Evolutionary conservation across 2,329 filamentous ascomycete species (phyloP).

Genomic region (Juglanconis juglandina): DNA sequence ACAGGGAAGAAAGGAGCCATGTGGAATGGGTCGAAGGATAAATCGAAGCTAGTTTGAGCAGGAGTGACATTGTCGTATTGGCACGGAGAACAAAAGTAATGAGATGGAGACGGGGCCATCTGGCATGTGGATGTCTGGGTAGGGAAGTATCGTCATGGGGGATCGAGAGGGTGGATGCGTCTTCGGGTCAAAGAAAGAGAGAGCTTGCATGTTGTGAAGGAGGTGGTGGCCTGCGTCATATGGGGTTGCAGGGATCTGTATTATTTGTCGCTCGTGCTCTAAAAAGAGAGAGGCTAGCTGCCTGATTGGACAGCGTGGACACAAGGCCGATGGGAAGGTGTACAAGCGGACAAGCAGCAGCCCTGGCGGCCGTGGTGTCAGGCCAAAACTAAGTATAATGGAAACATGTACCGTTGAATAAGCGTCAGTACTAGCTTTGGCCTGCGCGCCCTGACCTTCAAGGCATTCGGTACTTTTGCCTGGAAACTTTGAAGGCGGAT

Average conservation of each 20-base stretch:
- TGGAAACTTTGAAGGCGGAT: not conserved
- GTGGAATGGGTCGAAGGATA: conserved; percentile 23
- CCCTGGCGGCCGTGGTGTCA: conserved; percentile 10
- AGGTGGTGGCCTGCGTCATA: conserved; percentile 31
- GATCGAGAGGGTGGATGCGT: conserved; percentile 23
- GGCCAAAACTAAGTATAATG: not conserved
- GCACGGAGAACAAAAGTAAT: conserved; percentile 28
- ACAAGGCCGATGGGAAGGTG: conserved; percentile 6
- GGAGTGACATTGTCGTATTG: conserved; percentile 26
- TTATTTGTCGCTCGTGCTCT: conserved; percentile 13
- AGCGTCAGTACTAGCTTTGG: conserved; percentile 2
- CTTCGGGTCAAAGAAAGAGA: conserved; percentile 26
- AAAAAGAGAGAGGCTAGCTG: conserved; percentile 11
- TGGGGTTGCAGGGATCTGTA: conserved; percentile 20
- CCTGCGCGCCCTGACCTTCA: conserved; percentile 7
- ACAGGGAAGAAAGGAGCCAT: conserved; percentile 18
- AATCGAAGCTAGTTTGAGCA: conserved; percentile 26
- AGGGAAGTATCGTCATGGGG: conserved; percentile 16
- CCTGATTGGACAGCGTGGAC: conserved; percentile 5
- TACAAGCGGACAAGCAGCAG: conserved; percentile 11
- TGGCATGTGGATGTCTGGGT: conserved; percentile 29
- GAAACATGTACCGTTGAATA: conserved; percentile 6
- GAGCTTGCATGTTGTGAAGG: conserved; percentile 28
- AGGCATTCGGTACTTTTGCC: conserved; percentile 1
- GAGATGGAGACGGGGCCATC: conserved; percentile 28